Evolutionary conservation across 2,329 filamentous ascomycete species (phyloP).

Genomic region (Paraphaeosphaeria sporulosa): DNA sequence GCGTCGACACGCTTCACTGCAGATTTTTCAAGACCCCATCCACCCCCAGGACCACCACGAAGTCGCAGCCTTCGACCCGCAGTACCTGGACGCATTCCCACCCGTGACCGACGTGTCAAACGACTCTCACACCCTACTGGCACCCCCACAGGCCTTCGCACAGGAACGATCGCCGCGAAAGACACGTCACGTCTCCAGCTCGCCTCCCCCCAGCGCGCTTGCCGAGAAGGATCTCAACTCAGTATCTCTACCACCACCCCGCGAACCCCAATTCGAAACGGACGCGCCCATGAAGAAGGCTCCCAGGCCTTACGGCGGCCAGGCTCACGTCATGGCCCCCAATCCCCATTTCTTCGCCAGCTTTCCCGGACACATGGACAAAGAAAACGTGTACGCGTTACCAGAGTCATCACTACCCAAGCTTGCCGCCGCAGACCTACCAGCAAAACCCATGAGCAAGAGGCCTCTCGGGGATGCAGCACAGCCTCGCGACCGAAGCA

Average conservation of each 20-base stretch:
- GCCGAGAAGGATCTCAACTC: slow-evolving; percentile 71
- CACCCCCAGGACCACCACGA: slow-evolving; percentile 52
- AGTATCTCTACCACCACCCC: slow-evolving; percentile 72
- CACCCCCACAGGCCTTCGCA: slow-evolving; percentile 62
- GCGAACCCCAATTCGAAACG: slow-evolving; percentile 61
- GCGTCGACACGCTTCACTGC: slow-evolving; percentile 63
- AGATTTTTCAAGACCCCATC: slow-evolving; percentile 66
- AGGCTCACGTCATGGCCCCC: slow-evolving; percentile 52
- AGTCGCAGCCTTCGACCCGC: slow-evolving; percentile 58
- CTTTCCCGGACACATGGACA: slow-evolving; percentile 57
- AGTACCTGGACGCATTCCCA: slow-evolving; percentile 56
- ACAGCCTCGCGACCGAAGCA: slow-evolving; percentile 74
- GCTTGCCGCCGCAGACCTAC: slow-evolving; percentile 37
- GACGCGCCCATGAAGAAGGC: slow-evolving; percentile 74
- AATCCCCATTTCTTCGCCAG: slow-evolving; percentile 62
- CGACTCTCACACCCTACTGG: slow-evolving; percentile 71
- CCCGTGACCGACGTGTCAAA: slow-evolving; percentile 56
- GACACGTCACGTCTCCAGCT: slow-evolving; percentile 62
- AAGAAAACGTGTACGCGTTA: slow-evolving; percentile 57
- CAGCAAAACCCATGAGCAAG: slow-evolving; percentile 53
- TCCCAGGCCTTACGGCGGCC: slow-evolving; percentile 56
- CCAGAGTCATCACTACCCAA: slow-evolving; percentile 47
- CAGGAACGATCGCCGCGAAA: slow-evolving; percentile 75
- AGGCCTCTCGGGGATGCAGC: slow-evolving; percentile 76
- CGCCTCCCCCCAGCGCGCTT: slow-evolving; percentile 65